phyloP scores from a whole-genome alignment of 2,329 filamentous ascomycete species.

The Cordyceps javanica region DNA sequence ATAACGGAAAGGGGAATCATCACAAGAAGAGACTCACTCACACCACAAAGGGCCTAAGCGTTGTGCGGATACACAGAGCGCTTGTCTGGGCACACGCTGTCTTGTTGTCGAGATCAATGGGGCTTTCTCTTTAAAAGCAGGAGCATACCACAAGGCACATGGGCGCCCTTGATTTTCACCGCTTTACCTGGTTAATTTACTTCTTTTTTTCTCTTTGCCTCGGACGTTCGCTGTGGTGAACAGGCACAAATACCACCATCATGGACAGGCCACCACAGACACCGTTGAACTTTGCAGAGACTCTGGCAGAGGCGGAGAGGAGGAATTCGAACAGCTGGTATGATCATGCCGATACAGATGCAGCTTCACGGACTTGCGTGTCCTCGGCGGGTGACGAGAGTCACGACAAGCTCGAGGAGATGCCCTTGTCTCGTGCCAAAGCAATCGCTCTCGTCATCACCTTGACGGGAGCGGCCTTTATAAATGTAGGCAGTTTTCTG shows the following conservation, averaged over 20 bases:
- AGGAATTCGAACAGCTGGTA: not conserved
- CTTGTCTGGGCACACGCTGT: too few species aligned
- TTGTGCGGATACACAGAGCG: too few species aligned
- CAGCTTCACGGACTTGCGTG: not conserved
- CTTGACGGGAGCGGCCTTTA: constrained; percentile 48
- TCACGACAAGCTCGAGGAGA: constrained; percentile 16
- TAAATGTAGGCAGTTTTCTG: constrained; percentile 37
- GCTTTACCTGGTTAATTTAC: too few species aligned
- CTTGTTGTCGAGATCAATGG: too few species aligned
- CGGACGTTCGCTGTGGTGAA: too few species aligned
- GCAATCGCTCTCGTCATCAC: constrained; percentile 50
- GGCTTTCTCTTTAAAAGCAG: too few species aligned
- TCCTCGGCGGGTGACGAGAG: not conserved
- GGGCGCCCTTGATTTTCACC: too few species aligned
- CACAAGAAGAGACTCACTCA: too few species aligned
- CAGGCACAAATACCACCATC: not conserved
- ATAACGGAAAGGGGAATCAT: too few species aligned
- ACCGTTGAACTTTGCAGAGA: not conserved
- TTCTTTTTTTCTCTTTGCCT: not conserved
- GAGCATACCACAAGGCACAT: too few species aligned
- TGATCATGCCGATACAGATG: not conserved
- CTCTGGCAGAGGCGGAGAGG: not conserved
- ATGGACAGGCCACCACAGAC: not conserved
- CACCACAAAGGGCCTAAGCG: too few species aligned
- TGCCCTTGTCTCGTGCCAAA: constrained; percentile 42